phyloP scores from a whole-genome alignment of 306 rosid species.

The Erythrophleum fordii region DNA sequence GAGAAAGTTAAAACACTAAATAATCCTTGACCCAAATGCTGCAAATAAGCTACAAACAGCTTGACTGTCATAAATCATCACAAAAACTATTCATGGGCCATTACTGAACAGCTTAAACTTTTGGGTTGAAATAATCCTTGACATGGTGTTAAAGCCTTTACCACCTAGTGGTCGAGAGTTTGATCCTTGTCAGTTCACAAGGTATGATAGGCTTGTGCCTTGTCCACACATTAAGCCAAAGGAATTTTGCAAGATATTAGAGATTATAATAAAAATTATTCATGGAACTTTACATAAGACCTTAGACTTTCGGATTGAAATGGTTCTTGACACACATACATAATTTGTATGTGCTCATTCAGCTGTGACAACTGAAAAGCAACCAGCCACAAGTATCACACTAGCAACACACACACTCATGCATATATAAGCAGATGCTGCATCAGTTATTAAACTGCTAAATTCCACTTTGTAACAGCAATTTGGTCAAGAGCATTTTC shows the following conservation, averaged over 20 bases:
- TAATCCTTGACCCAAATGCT: not conserved
- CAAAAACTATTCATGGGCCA: not conserved
- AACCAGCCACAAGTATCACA: not conserved
- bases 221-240: not conserved
- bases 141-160: not conserved
- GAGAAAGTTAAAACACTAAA: not conserved
- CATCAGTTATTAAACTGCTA: not conserved
- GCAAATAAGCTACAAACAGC: not conserved
- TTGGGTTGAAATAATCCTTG: not conserved
- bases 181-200: not conserved
- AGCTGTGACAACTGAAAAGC: not conserved
- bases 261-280: not conserved
- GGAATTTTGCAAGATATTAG: not conserved
- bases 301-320: not conserved
- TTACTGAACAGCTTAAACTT: not conserved
- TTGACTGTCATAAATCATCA: not conserved
- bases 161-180: not conserved
- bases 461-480: constrained; percentile 2
- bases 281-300: not conserved
- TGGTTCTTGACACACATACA: not conserved
- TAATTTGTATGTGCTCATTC: not conserved
- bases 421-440: not conserved
- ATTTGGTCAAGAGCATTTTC: not conserved
- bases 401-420: not conserved
- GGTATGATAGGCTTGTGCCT: not conserved